Conservation (phyloP, 805 yeast species). For the Candida rishiriensis region DNA sequence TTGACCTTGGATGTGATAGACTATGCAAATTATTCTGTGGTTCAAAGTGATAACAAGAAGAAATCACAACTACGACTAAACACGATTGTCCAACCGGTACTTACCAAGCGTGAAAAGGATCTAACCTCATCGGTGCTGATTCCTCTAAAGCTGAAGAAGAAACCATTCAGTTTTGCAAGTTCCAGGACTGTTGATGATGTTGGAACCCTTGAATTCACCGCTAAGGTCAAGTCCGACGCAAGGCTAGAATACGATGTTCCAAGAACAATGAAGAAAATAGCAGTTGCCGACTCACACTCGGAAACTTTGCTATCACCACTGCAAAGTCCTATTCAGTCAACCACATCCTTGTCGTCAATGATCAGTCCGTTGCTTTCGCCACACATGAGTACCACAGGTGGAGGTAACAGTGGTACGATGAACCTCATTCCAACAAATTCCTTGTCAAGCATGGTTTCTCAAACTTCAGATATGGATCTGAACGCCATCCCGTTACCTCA, state of each 20-base stretch:
- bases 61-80: constrained; percentile 12
- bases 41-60: constrained; percentile 12
- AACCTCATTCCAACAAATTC: constrained; percentile 1
- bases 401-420: too few species aligned
- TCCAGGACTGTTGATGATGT: constrained; percentile 9
- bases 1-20: constrained; percentile 13
- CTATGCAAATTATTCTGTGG: constrained; percentile 7
- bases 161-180: constrained; percentile 13
- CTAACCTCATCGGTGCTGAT: constrained; percentile 2
- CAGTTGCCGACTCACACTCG: constrained; percentile 1
- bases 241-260: constrained; percentile 17
- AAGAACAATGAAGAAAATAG: constrained; percentile 13
- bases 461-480: constrained; percentile 3
- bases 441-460: neutral
- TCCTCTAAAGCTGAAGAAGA: constrained; percentile 14
- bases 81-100: constrained; percentile 3
- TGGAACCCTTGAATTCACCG: constrained; percentile 8
- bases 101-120: neutral
- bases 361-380: too few species aligned
- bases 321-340: constrained; percentile 7
- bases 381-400: too few species aligned
- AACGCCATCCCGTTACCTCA: constrained; percentile 7
- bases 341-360: neutral
- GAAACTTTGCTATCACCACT: neutral
- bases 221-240: constrained; percentile 4